Base-by-base conservation (phyloP, 352 stramenopile genomes). In the Phytophthora citrophthora region DNA sequence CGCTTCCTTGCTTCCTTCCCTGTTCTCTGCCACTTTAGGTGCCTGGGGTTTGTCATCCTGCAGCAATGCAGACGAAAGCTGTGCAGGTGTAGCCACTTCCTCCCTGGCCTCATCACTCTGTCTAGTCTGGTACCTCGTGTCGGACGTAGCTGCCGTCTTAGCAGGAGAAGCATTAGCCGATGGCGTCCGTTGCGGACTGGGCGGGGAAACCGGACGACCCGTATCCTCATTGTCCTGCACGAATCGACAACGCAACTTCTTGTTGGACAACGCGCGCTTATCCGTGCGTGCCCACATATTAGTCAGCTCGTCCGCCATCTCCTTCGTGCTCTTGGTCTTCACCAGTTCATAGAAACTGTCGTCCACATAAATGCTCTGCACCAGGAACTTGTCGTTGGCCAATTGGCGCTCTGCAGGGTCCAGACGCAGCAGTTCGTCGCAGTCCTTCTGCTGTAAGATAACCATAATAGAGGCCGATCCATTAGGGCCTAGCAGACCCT, bases 341-440 rank as follows among this genome's bases (percentile, higher is more conserved):
- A 95, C 83, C 7, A 90, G 52, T 48, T 96, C 85, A 61, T 93
- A 96, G 67, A 96, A 94, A 53, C 70, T 74, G 58, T 93, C 86
- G 46, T 96, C 86, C 24, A 93, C 83, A 53, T 80, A 93, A 40
- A 93, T 90, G 61, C 83, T 93, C 57, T 96, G 88, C 38, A 96
- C 88, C 4, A 96, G 75, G 54, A 96, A 96, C 80, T 96, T 96
- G 74, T 96, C 88, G 62, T 96, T 96, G 40, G 85, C 86, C 39
- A 94, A 63, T 74, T 89, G 78, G 24, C 88, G 85, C 68, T 96
- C 88, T 0, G 83, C 74, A 5, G 83, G 72, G 32, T 94, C 86
- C 39, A 95, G 59, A 0, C 86, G 86, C 64, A 93, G 61, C 41
- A 96, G 70, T 49, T 96, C 88, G 51, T 96, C 88, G 55, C 88